Evolutionary conservation across 257 asterid genomes (phyloP).

Genomic region (Jasminum sambac): DNA sequence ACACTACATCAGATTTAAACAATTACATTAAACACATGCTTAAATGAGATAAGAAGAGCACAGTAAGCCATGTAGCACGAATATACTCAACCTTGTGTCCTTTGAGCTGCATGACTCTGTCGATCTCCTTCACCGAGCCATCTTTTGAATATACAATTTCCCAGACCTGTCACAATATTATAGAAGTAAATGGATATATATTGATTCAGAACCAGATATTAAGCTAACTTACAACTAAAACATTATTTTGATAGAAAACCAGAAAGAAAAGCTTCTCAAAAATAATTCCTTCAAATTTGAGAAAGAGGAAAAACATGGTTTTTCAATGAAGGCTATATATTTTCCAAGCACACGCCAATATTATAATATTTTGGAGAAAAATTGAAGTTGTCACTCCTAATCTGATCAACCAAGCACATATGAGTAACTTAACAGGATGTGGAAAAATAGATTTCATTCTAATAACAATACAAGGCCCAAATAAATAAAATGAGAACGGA

Average conservation of each 20-base stretch:
- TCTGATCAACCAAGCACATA: background rate
- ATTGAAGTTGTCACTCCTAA: background rate
- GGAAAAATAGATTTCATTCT: background rate
- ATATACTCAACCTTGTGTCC: constrained; percentile 84
- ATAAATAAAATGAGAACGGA: background rate
- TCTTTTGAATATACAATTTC: constrained; percentile 91
- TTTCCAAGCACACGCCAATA: constrained; percentile 2
- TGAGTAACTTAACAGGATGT: background rate
- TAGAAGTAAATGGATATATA: constrained; percentile 3
- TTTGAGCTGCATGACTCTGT: constrained; percentile 89
- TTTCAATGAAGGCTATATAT: background rate
- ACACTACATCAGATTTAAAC: background rate
- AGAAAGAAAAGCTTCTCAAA: background rate
- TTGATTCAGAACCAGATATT: background rate
- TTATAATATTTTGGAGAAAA: background rate
- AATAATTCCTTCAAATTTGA: background rate
- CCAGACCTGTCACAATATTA: constrained; percentile 67
- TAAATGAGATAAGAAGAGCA: constrained; percentile 11
- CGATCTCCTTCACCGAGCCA: constrained; percentile 90
- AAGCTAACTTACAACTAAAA: background rate
- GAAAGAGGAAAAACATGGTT: background rate
- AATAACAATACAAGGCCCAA: background rate
- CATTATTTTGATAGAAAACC: background rate
- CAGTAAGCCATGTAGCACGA: constrained; percentile 23
- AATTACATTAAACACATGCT: background rate